Base-by-base conservation (phyloP, 768 basidiomycete genomes). In the Boletellus ananiceps region DNA sequence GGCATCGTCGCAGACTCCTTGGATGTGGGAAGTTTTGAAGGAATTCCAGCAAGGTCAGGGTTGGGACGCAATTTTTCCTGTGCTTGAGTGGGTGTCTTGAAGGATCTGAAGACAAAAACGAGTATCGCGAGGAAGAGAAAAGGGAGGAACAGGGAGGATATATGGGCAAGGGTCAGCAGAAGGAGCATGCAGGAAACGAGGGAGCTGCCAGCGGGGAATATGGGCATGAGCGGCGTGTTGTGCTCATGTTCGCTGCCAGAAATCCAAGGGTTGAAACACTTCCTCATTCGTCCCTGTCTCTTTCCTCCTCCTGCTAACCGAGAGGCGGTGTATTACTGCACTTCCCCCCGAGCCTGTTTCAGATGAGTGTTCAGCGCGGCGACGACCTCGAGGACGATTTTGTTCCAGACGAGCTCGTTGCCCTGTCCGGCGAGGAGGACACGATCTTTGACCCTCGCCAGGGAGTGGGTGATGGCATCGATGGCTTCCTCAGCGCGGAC, bases 361-460 rank as follows among this genome's bases (percentile, higher is more conserved):
- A 50, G 45, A 62, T 64, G 57, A 67, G 62, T 59, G 59, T 50
- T 39, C 66, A 71, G 67, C 74, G 73, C 52, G 83, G 84, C 37
- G 88, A 93, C 73, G 89, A 89, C 73, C 75, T 93, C 16, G 88
- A 87, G 41, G 91, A 93, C 64, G 86, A 91, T 55, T 90, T 86
- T 61, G 72, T 86, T 44, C 76, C 77, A 29, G 84, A 93, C 53
- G 83, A 84, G 38, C 71, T 79, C 13, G 77, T 87, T 0, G 83
- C 81, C 0, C 68, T 79, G 13, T 84, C 82, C 0, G 84, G 74
- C 11, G 83, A 81, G 40, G 86, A 86, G 53, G 65, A 65, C 0
- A 45, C 44, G 3, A 31, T 44, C 46, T 63, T 66, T 15, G 57
- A 65, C 21, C 45, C 62, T 23, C 63, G 43, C 39, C 63, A 58